Evolutionary conservation across 495 filamentous ascomycete species (phyloP), one percentile per base, ranked within the genome.

Genomic region (Oidiodendron maius): DNA sequence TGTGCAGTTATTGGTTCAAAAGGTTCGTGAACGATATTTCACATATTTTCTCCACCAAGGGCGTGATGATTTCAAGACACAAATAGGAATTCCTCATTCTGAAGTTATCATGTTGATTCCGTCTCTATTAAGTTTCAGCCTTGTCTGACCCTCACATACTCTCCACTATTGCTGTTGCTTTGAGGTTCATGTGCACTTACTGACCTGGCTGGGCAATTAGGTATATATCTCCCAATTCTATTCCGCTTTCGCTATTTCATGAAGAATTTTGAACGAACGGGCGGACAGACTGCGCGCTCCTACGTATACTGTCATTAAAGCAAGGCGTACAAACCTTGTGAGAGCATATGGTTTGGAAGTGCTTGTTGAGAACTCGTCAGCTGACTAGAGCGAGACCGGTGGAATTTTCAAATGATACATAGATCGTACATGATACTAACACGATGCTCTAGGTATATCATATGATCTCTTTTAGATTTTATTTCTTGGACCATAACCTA

Each of bases 211-310:
- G n/a, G 40, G 17, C 12, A 9, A 15, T 51, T 10, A 81, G 75
- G 75, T 83, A 89, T 69, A 77, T 68, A 68, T 44, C 61, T 51
- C 48, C 51, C 40, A 47, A 40, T 50, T 20, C 38, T 2, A 25
- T 26, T 15, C 15, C 25, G 40, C 37, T 37, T 49, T 54, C 20
- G 32, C 43, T 48, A 6, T 44, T 28, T 30, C 72, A 87, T 90
- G 82, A 93, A 80, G 89, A 95, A 83, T 81, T 63, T 88, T 89
- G 86, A 94, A 93, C 87, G 88, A 90, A 90, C 89, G 88, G 90
- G 90, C 90, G 90, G 90, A 91, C 90, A 94, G 82, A 95, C 69
- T 75, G 78, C 74, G 80, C 85, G 81, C 77, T 78, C 76, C 66
- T 68, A 59, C 64, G 61, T 71, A 65, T 67, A 67, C 72, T 72